Conservation (phyloP, 2,329 filamentous ascomycete species). For the Cladorrhinum sp. region DNA sequence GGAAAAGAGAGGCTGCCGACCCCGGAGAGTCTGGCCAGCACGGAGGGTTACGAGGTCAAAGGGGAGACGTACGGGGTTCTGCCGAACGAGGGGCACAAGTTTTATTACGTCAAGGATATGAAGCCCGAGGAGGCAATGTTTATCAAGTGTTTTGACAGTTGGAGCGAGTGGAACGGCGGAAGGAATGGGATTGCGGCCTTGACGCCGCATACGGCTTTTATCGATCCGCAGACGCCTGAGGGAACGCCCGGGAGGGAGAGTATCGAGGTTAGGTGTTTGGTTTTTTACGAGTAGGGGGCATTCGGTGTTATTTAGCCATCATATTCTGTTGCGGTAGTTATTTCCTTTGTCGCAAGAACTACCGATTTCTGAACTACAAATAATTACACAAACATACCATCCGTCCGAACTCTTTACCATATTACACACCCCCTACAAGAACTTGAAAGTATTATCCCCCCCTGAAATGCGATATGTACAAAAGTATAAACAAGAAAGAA, state of each 20-base stretch:
- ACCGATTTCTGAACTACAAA: too few species aligned
- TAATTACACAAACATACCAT: too few species aligned
- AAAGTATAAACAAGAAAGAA: too few species aligned
- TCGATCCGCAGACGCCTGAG: slow-evolving; percentile 50
- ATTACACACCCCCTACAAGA: too few species aligned
- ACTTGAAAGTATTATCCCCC: too few species aligned
- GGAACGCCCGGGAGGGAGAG: slow-evolving; percentile 51
- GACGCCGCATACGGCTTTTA: slow-evolving; percentile 54
- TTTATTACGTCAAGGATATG: slow-evolving; percentile 68
- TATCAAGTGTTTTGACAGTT: slow-evolving; percentile 54
- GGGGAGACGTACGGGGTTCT: slow-evolving; percentile 61
- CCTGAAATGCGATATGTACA: too few species aligned
- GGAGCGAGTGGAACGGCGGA: slow-evolving; percentile 35
- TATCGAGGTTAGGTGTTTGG: slow-evolving; percentile 62
- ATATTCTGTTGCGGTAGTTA: too few species aligned
- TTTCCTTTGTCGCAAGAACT: too few species aligned
- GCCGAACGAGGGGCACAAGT: slow-evolving; percentile 55
- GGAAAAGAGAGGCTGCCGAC: slow-evolving; percentile 57
- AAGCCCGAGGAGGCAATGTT: slow-evolving; percentile 48
- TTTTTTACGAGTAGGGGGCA: slow-evolving; percentile 59
- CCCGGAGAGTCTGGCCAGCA: slow-evolving; percentile 42
- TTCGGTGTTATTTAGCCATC: not conserved
- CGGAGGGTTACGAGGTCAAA: slow-evolving; percentile 58
- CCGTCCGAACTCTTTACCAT: too few species aligned
- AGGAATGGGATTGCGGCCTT: slow-evolving; percentile 43